Base-by-base conservation (phyloP, 192 early-diverging fungal species). In the Coemansia reversa region DNA sequence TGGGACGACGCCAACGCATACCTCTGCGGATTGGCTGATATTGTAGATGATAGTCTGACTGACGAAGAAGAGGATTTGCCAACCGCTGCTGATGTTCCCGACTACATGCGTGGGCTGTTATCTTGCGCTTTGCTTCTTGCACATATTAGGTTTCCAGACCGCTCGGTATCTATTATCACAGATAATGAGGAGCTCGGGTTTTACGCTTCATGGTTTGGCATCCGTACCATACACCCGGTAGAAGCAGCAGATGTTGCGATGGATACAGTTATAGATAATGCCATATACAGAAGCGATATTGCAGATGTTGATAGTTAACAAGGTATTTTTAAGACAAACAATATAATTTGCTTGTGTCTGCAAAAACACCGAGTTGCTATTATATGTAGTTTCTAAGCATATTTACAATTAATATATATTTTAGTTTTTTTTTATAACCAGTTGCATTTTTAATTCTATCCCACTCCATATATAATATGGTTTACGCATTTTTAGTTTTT, bases 201-300 rank as follows among this genome's bases (percentile, higher is more conserved):
- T 27, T 79, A 79, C 29, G 68, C 67, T 4, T 67, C 64, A 24
- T 79, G 77, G 77, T 79, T 79, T 58, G 71, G 62, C 4, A 33
- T 79, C 14, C 32, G 24, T 4, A 57, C 58, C 28, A 52, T 65
- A 22, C 29, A 24, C 16, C 29, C 65, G 5, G 59, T 50, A 4
- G 42, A 28, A 49, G 25, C 59, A 50, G 7, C 23, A 49, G n/a
- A 22, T 29, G 25, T 50, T 28, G 42, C 49, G 20, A 16, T 20
- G 20, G 52, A 53, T 27, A 20, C 14, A 7, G 18, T 24, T 53
- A 22, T 45, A 16, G 39, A 45, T 16, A 45, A 45, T 16, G 7
- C 39, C 9, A 16, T 45, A 45, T 16, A 9, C 39, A 45, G 39
- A 5, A 45, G 6, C 14, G 14, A 45, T 14, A 45, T 45, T 45